Base-by-base conservation (phyloP, 2,329 filamentous ascomycete species). In the Beauveria bassiana region DNA sequence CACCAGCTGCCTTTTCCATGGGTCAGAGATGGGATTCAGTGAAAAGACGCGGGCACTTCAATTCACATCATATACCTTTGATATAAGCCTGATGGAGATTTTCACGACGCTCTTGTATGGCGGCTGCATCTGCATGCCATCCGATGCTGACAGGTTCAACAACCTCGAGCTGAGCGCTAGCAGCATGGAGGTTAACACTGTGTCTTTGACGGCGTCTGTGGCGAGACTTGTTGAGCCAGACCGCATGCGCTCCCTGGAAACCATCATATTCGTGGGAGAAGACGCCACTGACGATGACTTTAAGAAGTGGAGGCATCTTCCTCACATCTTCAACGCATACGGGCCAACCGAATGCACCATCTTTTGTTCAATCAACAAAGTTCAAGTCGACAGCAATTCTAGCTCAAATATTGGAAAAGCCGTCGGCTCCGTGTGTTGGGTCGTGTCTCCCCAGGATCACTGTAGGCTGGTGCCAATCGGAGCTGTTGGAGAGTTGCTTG, bases 41-140 rank as follows among this genome's bases (percentile, higher is more conserved):
- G 69, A 67, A 8, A 70, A 68, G 1, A 82, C 82, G 7, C 77
- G 86, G 3, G 78, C 84, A 5, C 63, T 85, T 49, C 79, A 82
- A 60, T 81, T 80, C 61, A 77, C 78, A 4, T 76, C 75, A 6
- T 81, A 79, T 64, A 78, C 77, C 1, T 83, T 83, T 53, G 80
- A 84, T 61, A 75, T 76, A 1, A 77, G 75, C 45, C 49, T 61
- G n/a, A 60, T 74, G 3, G 80, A 82, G 61, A 77, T 77, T 1
- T 72, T 82, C 40, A 74, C 76, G 7, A 73, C 79, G 0, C 72
- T 85, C 0, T 73, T 79, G 18, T 69, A 74, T 26, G 83, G 83
- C 46, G 82, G 80, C 1, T 83, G 79, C 61, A 73, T 85, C 12
- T 85, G 82, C 64, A 71, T 85, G 0, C 81, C 83, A 0, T 75